Base-by-base conservation (phyloP, 345 rosid species). In the Dipteronia sinensis region DNA sequence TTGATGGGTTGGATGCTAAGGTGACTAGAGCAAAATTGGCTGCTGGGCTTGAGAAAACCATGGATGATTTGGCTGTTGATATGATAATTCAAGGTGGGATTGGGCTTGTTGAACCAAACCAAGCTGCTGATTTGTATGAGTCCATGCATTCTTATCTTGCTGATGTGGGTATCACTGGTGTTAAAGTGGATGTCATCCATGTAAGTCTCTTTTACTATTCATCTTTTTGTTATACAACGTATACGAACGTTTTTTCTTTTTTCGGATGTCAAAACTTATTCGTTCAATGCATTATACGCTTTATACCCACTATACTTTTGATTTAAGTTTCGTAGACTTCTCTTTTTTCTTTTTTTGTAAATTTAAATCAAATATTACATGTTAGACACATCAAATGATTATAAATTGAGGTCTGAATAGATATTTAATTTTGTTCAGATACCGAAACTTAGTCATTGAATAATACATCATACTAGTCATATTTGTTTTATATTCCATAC, bases 101-200 rank as follows among this genome's bases (percentile, higher is more conserved):
- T 44, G 85, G 85, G 44, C 71, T 84, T 10, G 81, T 79, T 17
- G 42, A 73, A 69, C 85, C 87, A 7, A 51, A 79, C 42, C 79
- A 71, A 34, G 83, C 68, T 23, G 70, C n/a, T 29, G 67, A 79
- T 22, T 69, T 84, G n/a, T 84, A 81, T 10, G 81, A 81, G 51
- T 76, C 76, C 13, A 70, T 84, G 66, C 85, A 81, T 47, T 68
- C 73, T 4, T 79, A 81, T 61, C 78, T 84, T 27, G 76, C 77
- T 5, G 58, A 56, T 10, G 29, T 15, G 16, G 83, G 87, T 7
- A 34, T 84, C 2, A 72, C 76, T 64, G 85, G 87, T 1, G 87
- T 84, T 3, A 84, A 84, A 62, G 81, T 79, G 10, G 87, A 79
- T 59, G 84, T 63, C 17, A 72, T 66, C n/a, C 77, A 78, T 66